Evolutionary conservation across 495 filamentous ascomycete genomes (phyloP).

Genomic region (Cercophora newfieldiana): DNA sequence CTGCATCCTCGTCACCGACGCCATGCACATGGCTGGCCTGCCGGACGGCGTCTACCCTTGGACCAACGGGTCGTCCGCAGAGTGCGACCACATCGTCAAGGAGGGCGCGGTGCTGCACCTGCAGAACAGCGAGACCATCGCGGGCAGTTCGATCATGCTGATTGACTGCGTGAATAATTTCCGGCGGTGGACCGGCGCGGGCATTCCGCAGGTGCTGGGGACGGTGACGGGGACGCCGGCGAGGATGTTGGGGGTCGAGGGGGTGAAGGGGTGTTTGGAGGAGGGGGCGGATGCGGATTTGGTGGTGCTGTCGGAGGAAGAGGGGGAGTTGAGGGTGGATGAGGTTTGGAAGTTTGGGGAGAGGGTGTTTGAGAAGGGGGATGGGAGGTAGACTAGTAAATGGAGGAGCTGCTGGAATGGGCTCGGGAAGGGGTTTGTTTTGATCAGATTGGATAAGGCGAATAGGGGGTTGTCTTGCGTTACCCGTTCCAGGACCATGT

Average conservation of each 20-base stretch:
- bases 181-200: conserved; percentile 65
- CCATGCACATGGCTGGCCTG: conserved; percentile 66
- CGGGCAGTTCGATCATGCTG: conserved; percentile 69
- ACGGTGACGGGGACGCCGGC: conserved; percentile 75
- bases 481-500: too few species aligned
- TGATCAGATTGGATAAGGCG: too few species aligned
- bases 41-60: conserved; percentile 76
- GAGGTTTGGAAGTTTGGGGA: conserved; percentile 35
- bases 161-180: conserved; percentile 83
- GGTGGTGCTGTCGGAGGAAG: conserved; percentile 59
- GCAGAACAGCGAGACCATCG: conserved; percentile 71
- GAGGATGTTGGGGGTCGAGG: conserved; percentile 65
- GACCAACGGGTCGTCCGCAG: conserved; percentile 73
- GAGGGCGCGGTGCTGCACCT: conserved; percentile 64
- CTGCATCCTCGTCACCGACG: conserved; percentile 67
- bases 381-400: background rate
- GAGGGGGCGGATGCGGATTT: conserved; percentile 78
- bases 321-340: conserved; percentile 21
- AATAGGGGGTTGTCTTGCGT: too few species aligned
- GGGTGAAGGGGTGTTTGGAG: conserved; percentile 65
- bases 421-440: too few species aligned
- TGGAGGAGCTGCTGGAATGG: too few species aligned
- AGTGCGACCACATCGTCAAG: conserved; percentile 59
- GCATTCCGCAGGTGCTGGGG: conserved; percentile 63
- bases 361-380: conserved; percentile 19